phyloP scores from a whole-genome alignment of 306 rosid species.

The Leucaena leucocephala region DNA sequence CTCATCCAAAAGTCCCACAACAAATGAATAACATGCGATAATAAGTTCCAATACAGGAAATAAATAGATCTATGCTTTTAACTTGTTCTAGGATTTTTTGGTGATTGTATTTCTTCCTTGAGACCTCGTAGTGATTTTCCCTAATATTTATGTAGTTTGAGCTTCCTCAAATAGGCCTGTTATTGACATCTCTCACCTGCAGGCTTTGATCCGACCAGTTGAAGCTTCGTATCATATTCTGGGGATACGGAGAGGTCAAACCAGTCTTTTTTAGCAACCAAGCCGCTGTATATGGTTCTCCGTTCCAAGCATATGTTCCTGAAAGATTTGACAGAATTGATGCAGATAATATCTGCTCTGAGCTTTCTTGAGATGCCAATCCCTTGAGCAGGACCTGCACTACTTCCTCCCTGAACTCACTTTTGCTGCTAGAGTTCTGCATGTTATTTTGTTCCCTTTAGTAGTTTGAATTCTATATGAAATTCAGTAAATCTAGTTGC shows the following conservation, averaged over 20 bases:
- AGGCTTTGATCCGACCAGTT: slow-evolving; percentile 66
- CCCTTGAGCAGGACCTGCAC: slow-evolving; percentile 57
- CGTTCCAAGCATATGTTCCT: slow-evolving; percentile 76
- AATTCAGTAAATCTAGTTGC: neutral
- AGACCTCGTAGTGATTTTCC: too few relatives aligned
- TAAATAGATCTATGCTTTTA: too few relatives aligned
- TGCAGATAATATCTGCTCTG: slow-evolving; percentile 64
- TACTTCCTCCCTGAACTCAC: slow-evolving; percentile 61
- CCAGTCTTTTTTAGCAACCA: slow-evolving; percentile 78
- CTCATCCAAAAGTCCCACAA: too few relatives aligned
- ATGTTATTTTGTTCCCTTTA: slow-evolving; percentile 26
- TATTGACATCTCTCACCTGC: slow-evolving; percentile 49
- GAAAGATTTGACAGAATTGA: slow-evolving; percentile 75
- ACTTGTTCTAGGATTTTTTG: too few relatives aligned
- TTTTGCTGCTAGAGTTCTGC: slow-evolving; percentile 59
- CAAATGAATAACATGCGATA: too few relatives aligned
- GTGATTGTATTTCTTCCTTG: too few relatives aligned
- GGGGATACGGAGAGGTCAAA: slow-evolving; percentile 56
- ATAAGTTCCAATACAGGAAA: too few relatives aligned
- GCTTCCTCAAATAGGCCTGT: slow-evolving; percentile 15
- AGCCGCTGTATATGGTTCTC: slow-evolving; percentile 77
- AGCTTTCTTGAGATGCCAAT: slow-evolving; percentile 60
- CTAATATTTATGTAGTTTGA: slow-evolving; percentile 26
- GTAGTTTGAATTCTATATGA: slow-evolving; percentile 5
- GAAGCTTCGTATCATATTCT: slow-evolving; percentile 65